Base-by-base conservation (phyloP, 2,329 filamentous ascomycete genomes). In the Reticulascus tulasneorum region DNA sequence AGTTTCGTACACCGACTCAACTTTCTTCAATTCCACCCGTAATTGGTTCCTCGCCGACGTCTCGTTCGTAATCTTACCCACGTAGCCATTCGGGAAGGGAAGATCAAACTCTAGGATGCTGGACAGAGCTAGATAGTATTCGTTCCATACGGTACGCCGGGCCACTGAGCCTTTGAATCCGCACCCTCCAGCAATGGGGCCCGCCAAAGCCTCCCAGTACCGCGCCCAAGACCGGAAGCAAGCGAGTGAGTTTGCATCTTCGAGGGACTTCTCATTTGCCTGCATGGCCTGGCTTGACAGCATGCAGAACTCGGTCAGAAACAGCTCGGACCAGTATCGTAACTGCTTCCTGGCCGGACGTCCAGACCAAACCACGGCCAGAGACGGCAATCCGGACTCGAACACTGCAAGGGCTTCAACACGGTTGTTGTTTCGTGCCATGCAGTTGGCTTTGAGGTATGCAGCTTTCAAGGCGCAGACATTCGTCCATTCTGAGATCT, bases 101-200 rank as follows among this genome's bases (percentile, higher is more conserved):
- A 86, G 53, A 40, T 79, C 76, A 35, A 78, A 64, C 49, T 83
- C 81, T 7, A 96, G 60, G 23, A 94, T 77, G n/a, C 70, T 71
- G 3, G 89, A 94, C 13, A 96, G 65, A 2, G 84, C 78, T 28
- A 78, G 66, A 55, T 95, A 95, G 58, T 96, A 96, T 44, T 86
- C 79, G 50, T 77, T 81, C 90, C 90, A 96, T 28, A 94, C 79
- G 25, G 78, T 66, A 44, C 84, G 72, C 45, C 84, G 69, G 20
- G 77, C 72, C 13, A 82, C 71, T 9, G 75, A 67, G 15, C 77
- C 75, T 43, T 71, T 69, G 49, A 77, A 73, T n/a, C 75, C 75
- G 38, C 69, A 67, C 6, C 79, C 77, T 23, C 76, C 77, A 0
- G 65, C 59, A 5, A 71, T 60, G 2, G 67, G 62, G 4, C 66